Evolutionary conservation across 768 basidiomycete species (phyloP).

Genomic region (Russula virescens): DNA sequence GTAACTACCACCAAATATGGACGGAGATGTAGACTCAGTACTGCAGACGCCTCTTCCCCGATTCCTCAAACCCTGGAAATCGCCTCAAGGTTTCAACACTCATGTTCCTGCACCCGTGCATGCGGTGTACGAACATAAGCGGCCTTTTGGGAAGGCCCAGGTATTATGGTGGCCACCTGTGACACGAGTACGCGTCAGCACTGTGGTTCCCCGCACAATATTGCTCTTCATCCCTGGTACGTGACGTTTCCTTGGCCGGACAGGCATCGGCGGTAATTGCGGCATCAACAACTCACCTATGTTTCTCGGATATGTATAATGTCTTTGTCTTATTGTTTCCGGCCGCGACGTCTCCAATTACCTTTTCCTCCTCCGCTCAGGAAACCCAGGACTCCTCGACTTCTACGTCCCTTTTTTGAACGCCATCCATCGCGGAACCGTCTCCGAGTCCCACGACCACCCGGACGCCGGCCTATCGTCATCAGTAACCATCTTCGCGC

Average conservation of each 20-base stretch:
- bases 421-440: constrained; percentile 37
- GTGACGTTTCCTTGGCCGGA: not conserved
- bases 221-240: constrained; percentile 21
- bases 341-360: not conserved
- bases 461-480: too few relatives aligned
- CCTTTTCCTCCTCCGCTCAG: constrained; percentile 26
- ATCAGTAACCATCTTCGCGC: constrained; percentile 50
- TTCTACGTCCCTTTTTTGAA: constrained; percentile 66
- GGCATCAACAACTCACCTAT: not conserved
- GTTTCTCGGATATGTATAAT: not conserved
- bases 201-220: constrained; percentile 1
- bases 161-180: constrained; percentile 48
- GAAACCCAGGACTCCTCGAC: constrained; percentile 54
- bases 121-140: constrained; percentile 36
- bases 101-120: constrained; percentile 8
- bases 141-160: constrained; percentile 39
- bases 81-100: not conserved
- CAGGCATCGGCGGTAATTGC: not conserved
- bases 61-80: constrained; percentile 21
- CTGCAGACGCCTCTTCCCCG: constrained; percentile 8
- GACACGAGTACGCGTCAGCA: not conserved
- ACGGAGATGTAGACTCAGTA: not conserved
- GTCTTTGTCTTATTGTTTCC: constrained; percentile 24
- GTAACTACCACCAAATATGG: too few relatives aligned
- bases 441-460: constrained; percentile 7